Conservation (phyloP, 2,329 filamentous ascomycete genomes). For the Ciborinia camelliae region DNA sequence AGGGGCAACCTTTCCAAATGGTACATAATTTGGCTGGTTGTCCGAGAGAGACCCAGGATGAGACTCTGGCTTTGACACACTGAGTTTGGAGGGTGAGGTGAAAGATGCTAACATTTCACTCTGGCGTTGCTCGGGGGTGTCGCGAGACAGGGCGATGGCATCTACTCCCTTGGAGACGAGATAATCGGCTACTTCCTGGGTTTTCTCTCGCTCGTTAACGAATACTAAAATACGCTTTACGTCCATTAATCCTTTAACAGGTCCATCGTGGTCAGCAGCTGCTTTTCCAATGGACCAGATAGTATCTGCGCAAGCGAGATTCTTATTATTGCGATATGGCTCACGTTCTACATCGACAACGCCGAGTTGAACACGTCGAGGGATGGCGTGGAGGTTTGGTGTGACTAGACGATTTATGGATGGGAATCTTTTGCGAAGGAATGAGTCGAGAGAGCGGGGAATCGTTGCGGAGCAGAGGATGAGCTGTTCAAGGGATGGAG, state of each 20-base stretch:
- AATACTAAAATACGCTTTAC: slow-evolving; percentile 90
- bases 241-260: slow-evolving; percentile 54
- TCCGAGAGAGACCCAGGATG: slow-evolving; percentile 43
- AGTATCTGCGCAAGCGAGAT: slow-evolving; percentile 87
- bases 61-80: background rate
- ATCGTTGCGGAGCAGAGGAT: slow-evolving; percentile 96
- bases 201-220: slow-evolving; percentile 92
- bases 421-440: slow-evolving; percentile 78
- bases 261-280: slow-evolving; percentile 55
- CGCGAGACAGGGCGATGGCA: slow-evolving; percentile 78
- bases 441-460: slow-evolving; percentile 80
- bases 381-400: slow-evolving; percentile 93
- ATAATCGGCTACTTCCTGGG: slow-evolving; percentile 75
- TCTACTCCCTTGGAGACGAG: slow-evolving; percentile 83
- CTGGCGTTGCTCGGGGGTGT: slow-evolving; percentile 74
- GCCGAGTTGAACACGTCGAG: slow-evolving; percentile 86
- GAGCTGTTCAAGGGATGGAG: slow-evolving; percentile 79
- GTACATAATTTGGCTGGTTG: slow-evolving; percentile 38
- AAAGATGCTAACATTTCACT: slow-evolving; percentile 74
- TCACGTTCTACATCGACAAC: slow-evolving; percentile 88
- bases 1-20: slow-evolving; percentile 31
- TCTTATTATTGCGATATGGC: slow-evolving; percentile 91
- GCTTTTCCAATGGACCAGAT: slow-evolving; percentile 92
- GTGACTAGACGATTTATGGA: slow-evolving; percentile 83
- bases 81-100: slow-evolving; percentile 42